A percentile compares a stretch with the other conserved stretches of the same genome.
Conservation (phyloP, 2,329 filamentous ascomycete species). For the Alternaria atra region DNA sequence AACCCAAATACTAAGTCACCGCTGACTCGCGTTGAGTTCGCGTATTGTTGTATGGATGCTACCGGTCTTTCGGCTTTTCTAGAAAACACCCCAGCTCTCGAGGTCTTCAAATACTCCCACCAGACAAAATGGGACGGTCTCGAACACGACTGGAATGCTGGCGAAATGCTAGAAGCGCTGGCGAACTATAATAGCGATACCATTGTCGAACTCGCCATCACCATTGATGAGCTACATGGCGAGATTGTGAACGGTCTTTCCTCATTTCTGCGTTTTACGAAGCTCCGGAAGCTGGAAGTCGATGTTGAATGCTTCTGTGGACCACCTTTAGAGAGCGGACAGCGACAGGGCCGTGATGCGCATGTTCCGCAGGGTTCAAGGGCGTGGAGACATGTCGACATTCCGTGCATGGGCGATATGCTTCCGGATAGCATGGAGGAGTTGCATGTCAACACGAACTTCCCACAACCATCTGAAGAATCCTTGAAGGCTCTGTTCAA, state of each 20-base stretch:
- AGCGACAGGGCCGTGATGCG: slow-evolving; percentile 33
- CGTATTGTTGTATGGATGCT: slow-evolving; percentile 45
- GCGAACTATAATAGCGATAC: slow-evolving; percentile 34
- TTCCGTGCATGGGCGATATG: slow-evolving; percentile 49
- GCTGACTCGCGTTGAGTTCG: slow-evolving; percentile 42
- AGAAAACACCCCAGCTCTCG: slow-evolving; percentile 35
- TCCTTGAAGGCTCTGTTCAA: slow-evolving; percentile 40
- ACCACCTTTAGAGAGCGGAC: slow-evolving; percentile 46
- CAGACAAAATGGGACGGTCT: slow-evolving; percentile 46
- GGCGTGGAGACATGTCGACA: slow-evolving; percentile 41
- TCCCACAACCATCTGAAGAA: slow-evolving; percentile 30
- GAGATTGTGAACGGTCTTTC: slow-evolving; percentile 45
- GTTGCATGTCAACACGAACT: slow-evolving; percentile 44
- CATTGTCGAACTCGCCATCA: slow-evolving; percentile 43
- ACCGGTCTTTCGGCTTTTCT: slow-evolving; percentile 36
- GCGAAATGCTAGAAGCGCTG: slow-evolving; percentile 39
- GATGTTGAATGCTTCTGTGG: slow-evolving; percentile 46
- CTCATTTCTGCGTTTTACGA: slow-evolving; percentile 38
- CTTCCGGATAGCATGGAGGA: slow-evolving; percentile 40
- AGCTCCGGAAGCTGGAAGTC: slow-evolving; percentile 38
- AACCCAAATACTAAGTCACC: slow-evolving; percentile 28
- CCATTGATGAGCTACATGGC: slow-evolving; percentile 43
- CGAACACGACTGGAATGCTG: slow-evolving; percentile 46
- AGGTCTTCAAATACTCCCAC: slow-evolving; percentile 45
- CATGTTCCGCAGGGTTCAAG: slow-evolving; percentile 28